These are phyloP conservation scores for Cadophora luteo-olivacea DNA, from an alignment of 2,329 filamentous ascomycete genomes.

Conservation along the genomic window DNA sequence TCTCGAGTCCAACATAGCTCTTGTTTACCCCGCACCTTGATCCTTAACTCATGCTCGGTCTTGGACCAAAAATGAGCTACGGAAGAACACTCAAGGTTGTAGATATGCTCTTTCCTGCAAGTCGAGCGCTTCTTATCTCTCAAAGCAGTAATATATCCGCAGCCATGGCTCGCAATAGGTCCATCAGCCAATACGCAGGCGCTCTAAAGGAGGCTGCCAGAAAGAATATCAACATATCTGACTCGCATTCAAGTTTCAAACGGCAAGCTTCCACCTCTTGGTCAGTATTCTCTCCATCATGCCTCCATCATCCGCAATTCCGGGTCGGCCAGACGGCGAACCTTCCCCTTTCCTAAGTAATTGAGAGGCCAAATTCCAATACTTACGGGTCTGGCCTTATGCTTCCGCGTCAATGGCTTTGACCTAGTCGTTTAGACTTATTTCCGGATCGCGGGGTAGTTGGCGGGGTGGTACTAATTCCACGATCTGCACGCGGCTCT, in stretches of 20 bases:
- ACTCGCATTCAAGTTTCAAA: background rate
- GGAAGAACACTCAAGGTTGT: background rate
- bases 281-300: background rate
- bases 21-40: background rate
- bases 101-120: background rate
- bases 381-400: background rate
- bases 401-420: background rate
- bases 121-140: background rate
- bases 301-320: conserved; percentile 11
- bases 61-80: background rate
- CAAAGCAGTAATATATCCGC: background rate
- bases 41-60: background rate
- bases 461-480: background rate
- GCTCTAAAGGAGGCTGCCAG: background rate
- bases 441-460: conserved; percentile 20
- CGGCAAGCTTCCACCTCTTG: background rate
- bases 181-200: background rate
- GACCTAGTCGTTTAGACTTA: conserved; percentile 2
- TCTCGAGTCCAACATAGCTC: background rate
- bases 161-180: background rate
- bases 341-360: background rate
- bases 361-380: background rate
- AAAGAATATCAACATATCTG: no score
- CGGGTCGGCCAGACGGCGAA: conserved; percentile 19
- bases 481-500: conserved; percentile 7